These are phyloP conservation scores for Ganoderma resinaceum DNA, from an alignment of 1,284 basidiomycete genomes.

Conservation along the genomic window DNA sequence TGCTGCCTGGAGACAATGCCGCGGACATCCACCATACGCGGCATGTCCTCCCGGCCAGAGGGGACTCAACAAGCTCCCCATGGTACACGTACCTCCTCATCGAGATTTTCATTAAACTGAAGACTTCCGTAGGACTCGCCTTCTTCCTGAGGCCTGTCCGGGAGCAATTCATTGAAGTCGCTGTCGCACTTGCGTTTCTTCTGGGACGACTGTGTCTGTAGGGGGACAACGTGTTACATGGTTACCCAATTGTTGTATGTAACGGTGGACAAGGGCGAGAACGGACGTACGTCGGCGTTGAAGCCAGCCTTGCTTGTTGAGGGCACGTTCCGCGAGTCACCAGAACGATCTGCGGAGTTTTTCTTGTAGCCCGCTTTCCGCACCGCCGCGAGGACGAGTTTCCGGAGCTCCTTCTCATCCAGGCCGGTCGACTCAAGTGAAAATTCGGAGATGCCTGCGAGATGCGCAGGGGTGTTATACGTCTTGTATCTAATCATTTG, in stretches of 20 bases:
- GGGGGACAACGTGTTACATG: slow-evolving; percentile 1
- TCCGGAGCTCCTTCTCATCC: slow-evolving; percentile 74
- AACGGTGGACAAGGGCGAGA: slow-evolving; percentile 16
- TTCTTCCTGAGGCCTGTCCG: slow-evolving; percentile 56
- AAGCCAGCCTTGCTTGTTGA: slow-evolving; percentile 21
- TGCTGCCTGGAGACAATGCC: slow-evolving; percentile 2
- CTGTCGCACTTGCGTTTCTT: slow-evolving; percentile 52
- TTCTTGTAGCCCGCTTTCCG: slow-evolving; percentile 64
- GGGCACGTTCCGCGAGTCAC: slow-evolving; percentile 2
- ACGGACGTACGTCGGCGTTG: slow-evolving; percentile 27
- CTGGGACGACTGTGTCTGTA: slow-evolving; percentile 16
- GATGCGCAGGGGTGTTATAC: slow-evolving; percentile 66
- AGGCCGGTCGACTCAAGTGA: slow-evolving; percentile 67
- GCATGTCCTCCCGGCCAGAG: slow-evolving; percentile 9
- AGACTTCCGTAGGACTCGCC: slow-evolving; percentile 58
- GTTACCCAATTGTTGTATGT: slow-evolving; percentile 13
- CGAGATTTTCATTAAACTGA: slow-evolving; percentile 75
- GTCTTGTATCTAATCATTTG: slow-evolving; percentile 69
- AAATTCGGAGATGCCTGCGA: slow-evolving; percentile 64
- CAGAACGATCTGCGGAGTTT: slow-evolving; percentile 28
- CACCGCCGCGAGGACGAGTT: slow-evolving; percentile 66
- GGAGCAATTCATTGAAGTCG: slow-evolving; percentile 67
- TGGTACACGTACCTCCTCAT: slow-evolving; percentile 62
- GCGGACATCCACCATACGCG: slow-evolving; percentile 4
- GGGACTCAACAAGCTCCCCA: neutral